Evolutionary conservation across 306 rosid genomes (phyloP).

Genomic region (Vigna trinervia): DNA sequence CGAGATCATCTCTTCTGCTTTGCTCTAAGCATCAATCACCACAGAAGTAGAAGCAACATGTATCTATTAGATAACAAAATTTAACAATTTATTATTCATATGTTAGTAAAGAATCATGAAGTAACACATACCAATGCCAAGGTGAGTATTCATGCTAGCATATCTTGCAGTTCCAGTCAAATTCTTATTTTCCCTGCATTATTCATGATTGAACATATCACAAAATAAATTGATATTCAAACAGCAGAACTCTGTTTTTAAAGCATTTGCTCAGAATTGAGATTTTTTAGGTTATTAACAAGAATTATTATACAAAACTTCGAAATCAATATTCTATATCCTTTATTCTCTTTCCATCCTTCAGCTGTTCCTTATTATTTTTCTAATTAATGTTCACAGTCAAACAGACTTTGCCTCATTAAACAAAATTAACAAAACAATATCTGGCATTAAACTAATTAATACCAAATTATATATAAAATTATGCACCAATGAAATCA

Average conservation of each 20-base stretch:
- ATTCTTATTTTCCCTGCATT: slow-evolving; percentile 93
- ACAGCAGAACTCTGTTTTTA: not conserved
- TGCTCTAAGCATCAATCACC: slow-evolving; percentile 68
- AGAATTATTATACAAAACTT: not conserved
- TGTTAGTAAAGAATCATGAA: slow-evolving; percentile 18
- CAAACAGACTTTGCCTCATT: not conserved
- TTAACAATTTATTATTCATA: slow-evolving; percentile 28
- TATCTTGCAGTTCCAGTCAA: slow-evolving; percentile 98
- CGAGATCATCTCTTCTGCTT: slow-evolving; percentile 98
- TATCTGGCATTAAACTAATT: not conserved
- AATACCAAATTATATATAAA: slow-evolving; percentile 6
- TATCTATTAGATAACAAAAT: slow-evolving; percentile 44
- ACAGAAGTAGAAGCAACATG: slow-evolving; percentile 46
- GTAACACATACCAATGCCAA: slow-evolving; percentile 76
- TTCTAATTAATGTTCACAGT: not conserved
- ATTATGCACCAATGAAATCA: not conserved
- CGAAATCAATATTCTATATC: not conserved
- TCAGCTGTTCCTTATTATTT: not conserved
- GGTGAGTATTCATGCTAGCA: slow-evolving; percentile 98
- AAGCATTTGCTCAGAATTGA: not conserved
- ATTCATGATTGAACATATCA: slow-evolving; percentile 40
- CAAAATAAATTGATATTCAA: slow-evolving; percentile 2
- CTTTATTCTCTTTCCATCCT: slow-evolving; percentile 4
- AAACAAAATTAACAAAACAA: not conserved
- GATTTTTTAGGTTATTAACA: not conserved